phyloP scores from a whole-genome alignment of 106 monocot genomes.

The Dendrobium nobile region DNA sequence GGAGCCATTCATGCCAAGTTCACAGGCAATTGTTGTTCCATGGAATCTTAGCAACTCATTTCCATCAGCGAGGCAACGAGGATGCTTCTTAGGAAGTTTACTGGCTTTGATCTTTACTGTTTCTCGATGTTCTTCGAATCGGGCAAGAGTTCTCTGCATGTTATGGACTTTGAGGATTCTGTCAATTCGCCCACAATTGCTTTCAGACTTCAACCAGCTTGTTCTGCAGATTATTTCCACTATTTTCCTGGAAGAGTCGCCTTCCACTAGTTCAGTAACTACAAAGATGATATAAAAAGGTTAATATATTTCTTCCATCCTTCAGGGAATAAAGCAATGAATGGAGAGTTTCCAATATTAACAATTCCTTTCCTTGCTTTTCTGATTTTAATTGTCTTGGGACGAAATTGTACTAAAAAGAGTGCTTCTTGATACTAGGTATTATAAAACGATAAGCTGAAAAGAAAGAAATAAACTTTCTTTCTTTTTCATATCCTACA shows the following conservation, averaged over 20 bases:
- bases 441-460: no score
- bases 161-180: conserved; percentile 93
- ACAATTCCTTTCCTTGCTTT: background rate
- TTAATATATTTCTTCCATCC: background rate
- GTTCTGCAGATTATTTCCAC: conserved; percentile 97
- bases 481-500: no score
- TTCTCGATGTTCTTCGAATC: conserved; percentile 87
- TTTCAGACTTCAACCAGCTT: conserved; percentile 75
- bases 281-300: background rate
- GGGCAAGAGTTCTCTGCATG: conserved; percentile 78
- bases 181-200: conserved; percentile 60
- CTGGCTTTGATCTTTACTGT: conserved; percentile 73
- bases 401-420: no score
- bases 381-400: background rate
- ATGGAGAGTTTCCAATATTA: background rate
- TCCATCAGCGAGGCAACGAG: conserved; percentile 91
- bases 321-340: background rate
- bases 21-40: conserved; percentile 71
- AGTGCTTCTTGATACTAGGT: no score
- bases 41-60: conserved; percentile 88
- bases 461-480: no score
- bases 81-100: conserved; percentile 92
- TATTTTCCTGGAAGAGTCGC: conserved; percentile 93
- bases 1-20: conserved; percentile 60
- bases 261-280: conserved; percentile 94